Base-by-base conservation (phyloP, 2,329 filamentous ascomycete species). In the Cordyceps pruinosa region DNA sequence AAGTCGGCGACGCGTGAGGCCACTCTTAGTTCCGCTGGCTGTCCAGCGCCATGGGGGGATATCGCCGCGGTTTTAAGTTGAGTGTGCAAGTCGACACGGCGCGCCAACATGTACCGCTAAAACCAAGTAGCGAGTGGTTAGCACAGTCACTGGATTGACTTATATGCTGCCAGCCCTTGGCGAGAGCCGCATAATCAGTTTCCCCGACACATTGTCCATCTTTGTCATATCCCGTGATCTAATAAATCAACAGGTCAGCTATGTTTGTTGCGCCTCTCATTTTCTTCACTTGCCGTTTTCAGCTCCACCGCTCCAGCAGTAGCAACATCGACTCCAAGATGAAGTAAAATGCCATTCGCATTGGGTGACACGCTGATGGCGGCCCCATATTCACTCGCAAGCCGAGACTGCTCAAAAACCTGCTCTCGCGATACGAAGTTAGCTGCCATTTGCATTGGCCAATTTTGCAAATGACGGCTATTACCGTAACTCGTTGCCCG, bases 341-440 rank as follows among this genome's bases (percentile, higher is more conserved):
- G 64, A 6, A 68, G 67, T 21, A 86, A 70, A 5, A 85, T 66
- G 1, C 80, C 78, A 65, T 83, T 83, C 3, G 76, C 70, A 64
- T 86, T 87, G 1, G 84, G 81, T 0, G 79, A 76, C 7, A 86
- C 65, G 63, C 85, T 81, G 21, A 85, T 75, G 0, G 82, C 82
- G 5, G 83, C 82, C 1, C 82, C 82, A 2, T 74, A 68, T 65
- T 85, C 81, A 52, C 72, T 78, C 26, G 77, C 75, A 52, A 83
- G 78, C 5, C 71, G 70, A 0, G 80, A 83, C 63, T 81, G 77
- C 62, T 84, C 81, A 48, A 74, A 78, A 0, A 83, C 60, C 75
- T 80, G 58, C 30, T n/a, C 12, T 23, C 32, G 21, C n/a, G 10
- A 23, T 21, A 23, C 21, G 39, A 10, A 5, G 6, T 41, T 21